Conservation (phyloP, 257 asterid genomes). For the Rauvolfia tetraphylla region DNA sequence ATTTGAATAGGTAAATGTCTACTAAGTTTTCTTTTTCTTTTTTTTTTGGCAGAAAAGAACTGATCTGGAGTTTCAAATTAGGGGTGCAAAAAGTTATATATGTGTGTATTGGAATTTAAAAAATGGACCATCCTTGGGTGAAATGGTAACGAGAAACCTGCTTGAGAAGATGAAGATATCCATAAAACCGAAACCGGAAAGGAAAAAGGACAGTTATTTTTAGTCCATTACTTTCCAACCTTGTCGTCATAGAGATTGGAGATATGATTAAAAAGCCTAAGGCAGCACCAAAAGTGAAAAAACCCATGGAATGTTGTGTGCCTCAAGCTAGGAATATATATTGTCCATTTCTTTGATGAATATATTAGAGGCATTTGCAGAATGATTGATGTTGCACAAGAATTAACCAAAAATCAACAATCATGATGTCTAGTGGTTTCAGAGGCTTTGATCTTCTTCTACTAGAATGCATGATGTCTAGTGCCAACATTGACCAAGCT, state of each 20-base stretch:
- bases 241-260: not conserved
- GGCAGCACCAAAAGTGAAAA: not conserved
- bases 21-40: too few species aligned
- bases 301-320: constrained; percentile 9
- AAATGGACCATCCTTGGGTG: too few species aligned
- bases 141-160: too few species aligned
- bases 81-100: too few species aligned
- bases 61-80: too few species aligned
- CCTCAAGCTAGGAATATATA: constrained; percentile 19
- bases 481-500: not conserved
- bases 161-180: constrained; percentile 12
- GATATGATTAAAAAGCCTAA: not conserved
- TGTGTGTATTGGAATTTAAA: too few species aligned
- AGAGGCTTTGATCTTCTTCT: not conserved
- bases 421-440: too few species aligned
- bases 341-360: not conserved
- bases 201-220: constrained; percentile 1
- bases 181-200: not conserved
- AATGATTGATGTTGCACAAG: too few species aligned
- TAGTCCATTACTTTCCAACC: not conserved
- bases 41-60: too few species aligned
- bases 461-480: not conserved
- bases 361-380: not conserved
- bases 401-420: not conserved
- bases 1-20: too few species aligned